phyloP scores from a whole-genome alignment of 495 filamentous ascomycete species.

The Penicillium steckii region DNA sequence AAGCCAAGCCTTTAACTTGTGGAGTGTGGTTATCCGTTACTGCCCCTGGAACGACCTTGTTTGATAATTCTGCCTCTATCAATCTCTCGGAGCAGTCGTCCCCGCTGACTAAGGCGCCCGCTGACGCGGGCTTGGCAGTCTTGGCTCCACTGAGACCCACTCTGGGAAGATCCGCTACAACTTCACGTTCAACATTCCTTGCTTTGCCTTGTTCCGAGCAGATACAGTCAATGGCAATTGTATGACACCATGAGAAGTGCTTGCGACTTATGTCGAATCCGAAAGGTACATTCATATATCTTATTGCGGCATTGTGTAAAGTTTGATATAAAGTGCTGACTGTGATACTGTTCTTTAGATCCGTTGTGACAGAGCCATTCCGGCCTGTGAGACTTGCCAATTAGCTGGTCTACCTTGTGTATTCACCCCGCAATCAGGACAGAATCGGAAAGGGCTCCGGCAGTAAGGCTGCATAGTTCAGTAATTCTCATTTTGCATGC shows the following conservation, averaged over 20 bases:
- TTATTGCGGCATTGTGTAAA: not conserved
- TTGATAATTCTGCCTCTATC: not conserved
- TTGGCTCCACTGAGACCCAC: not conserved
- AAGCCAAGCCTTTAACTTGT: not conserved
- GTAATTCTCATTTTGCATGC: not conserved
- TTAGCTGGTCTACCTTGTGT: slow-evolving; percentile 22
- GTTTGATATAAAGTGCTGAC: not conserved
- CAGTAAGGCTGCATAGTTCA: slow-evolving; percentile 15
- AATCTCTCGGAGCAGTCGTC: not conserved
- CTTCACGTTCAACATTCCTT: not conserved
- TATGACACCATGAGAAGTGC: slow-evolving; percentile 11
- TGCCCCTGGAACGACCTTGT: not conserved
- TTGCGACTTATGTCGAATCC: slow-evolving; percentile 27
- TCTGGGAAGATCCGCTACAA: not conserved
- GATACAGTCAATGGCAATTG: not conserved
- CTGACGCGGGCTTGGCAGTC: not conserved
- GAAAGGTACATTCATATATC: slow-evolving; percentile 16
- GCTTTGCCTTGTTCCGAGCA: not conserved
- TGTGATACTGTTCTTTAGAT: slow-evolving; percentile 15
- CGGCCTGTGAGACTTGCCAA: slow-evolving; percentile 29
- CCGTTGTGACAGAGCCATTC: slow-evolving; percentile 26
- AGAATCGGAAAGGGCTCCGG: slow-evolving; percentile 17
- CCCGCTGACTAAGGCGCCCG: not conserved
- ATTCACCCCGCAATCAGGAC: slow-evolving; percentile 12
- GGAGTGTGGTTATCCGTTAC: not conserved